These are phyloP conservation scores for Colletotrichum lentis DNA, from an alignment of 2,329 filamentous ascomycete genomes.

Conservation along the genomic window DNA sequence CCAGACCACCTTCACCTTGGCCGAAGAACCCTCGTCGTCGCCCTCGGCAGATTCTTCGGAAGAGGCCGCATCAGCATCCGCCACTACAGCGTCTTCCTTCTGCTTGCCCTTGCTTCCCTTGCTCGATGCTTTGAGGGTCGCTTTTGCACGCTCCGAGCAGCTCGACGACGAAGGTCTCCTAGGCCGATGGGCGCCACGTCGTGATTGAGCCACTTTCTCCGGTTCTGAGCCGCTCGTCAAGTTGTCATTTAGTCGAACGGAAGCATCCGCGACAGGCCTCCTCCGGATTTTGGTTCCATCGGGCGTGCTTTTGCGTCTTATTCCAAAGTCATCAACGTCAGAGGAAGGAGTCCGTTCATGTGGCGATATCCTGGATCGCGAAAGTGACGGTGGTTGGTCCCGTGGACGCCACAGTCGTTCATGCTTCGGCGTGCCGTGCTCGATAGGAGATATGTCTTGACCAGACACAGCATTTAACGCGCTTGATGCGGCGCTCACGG, in stretches of 20 bases:
- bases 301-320: slow-evolving; percentile 25
- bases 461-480: slow-evolving; percentile 52
- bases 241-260: background rate
- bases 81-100: slow-evolving; percentile 48
- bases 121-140: background rate
- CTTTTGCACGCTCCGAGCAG: slow-evolving; percentile 9
- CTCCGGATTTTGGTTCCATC: slow-evolving; percentile 20
- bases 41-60: slow-evolving; percentile 51
- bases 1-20: slow-evolving; percentile 62
- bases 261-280: slow-evolving; percentile 23
- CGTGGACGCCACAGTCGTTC: slow-evolving; percentile 5
- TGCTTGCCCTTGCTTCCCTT: slow-evolving; percentile 41
- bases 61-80: slow-evolving; percentile 57
- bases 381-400: slow-evolving; percentile 4
- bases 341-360: slow-evolving; percentile 1
- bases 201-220: slow-evolving; percentile 17
- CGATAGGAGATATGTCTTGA: slow-evolving; percentile 35
- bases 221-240: slow-evolving; percentile 23
- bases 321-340: slow-evolving; percentile 20
- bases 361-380: slow-evolving; percentile 1
- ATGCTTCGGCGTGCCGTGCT: slow-evolving; percentile 23
- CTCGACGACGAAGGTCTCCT: slow-evolving; percentile 22
- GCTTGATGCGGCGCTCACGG: slow-evolving; percentile 65
- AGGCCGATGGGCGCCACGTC: background rate
- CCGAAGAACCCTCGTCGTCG: slow-evolving; percentile 50